Evolutionary conservation across 495 filamentous ascomycete species (phyloP), one percentile per base, ranked within the genome.

Genomic region (Penicillium bialowiezense): DNA sequence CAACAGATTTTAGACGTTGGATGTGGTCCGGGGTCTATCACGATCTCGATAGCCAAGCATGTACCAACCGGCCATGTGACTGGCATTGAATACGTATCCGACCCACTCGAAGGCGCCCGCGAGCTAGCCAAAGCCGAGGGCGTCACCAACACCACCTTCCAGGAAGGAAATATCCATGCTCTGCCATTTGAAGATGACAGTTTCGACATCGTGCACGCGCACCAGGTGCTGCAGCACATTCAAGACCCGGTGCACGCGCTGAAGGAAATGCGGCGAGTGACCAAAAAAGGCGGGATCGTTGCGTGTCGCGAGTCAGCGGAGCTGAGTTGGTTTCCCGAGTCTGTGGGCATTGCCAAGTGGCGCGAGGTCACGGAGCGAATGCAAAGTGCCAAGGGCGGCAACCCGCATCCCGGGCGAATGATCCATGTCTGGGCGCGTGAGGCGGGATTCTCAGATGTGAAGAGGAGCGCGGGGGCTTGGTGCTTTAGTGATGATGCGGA

Each of bases 191-290:
- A 55, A 8, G 78, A 83, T 39, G 59, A 66, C 28, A 68, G 62
- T 0, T 87, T 86, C 52, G 83, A 87, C 56, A 48, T 86, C 3
- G 79, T 86, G 13, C 78, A 78, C 51, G 69, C 67, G 19, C 78
- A 81, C 45, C 82, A 85, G 50, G 70, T 83, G 5, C 66, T 86
- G 5, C 65, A 76, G 13, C 81, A 87, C 52, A 54, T 84, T 3
- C 44, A 61, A 0, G 64, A 76, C 23, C 76, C 75, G 0, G 59
- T 76, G 2, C 52, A 58, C 9, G 79, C 71, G 0, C 52, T 83
- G 7, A 48, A 45, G 1, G 81, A 82, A 47, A 80, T 82, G 73
- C 56, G 61, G 1, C 72, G 79, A 0, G 71, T 84, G 7, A 46
- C 48, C 1, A 78, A 78, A 41, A 6, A 45, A 1, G 78, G 76